Percentiles rank a stretch among this genome's conserved stretches.
These are phyloP conservation scores for Tuber borchii DNA, from an alignment of 495 filamentous ascomycete species.

Conservation along the genomic window DNA sequence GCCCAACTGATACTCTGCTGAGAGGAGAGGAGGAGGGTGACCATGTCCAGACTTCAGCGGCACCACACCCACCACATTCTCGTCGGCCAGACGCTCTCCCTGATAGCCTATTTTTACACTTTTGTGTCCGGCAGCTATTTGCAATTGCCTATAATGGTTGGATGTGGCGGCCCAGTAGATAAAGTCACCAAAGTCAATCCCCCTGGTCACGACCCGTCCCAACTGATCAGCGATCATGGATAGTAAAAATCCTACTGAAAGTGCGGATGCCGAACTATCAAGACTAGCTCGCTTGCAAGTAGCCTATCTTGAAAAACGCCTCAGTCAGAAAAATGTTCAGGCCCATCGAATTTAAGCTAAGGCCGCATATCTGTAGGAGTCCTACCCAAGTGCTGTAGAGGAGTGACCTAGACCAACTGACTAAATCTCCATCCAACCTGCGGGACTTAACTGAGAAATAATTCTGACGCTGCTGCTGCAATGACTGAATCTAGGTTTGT, in stretches of 20 bases:
- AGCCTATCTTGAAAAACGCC: constrained; percentile 2
- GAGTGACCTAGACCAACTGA: neutral
- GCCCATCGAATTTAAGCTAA: neutral
- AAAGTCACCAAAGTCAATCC: constrained; percentile 5
- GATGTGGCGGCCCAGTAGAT: neutral
- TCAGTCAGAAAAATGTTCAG: neutral
- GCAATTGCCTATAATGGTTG: neutral
- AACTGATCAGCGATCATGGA: constrained; percentile 2
- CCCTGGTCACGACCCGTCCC: neutral
- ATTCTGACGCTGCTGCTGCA: neutral
- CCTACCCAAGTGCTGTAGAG: neutral
- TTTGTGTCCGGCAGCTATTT: neutral
- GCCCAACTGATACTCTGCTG: neutral
- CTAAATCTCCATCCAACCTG: neutral
- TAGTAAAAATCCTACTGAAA: neutral
- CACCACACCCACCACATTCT: neutral
- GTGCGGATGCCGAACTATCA: neutral
- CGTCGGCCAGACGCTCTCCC: neutral
- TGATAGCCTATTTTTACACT: constrained; percentile 1
- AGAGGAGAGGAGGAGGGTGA: neutral
- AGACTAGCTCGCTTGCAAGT: constrained; percentile 1
- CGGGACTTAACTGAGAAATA: neutral
- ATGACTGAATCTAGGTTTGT: neutral
- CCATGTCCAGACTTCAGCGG: neutral
- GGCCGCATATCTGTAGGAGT: neutral